Percentiles rank a stretch among this genome's conserved stretches.
phyloP scores from a whole-genome alignment of 768 basidiomycete species.

The Agaricus blazei region DNA sequence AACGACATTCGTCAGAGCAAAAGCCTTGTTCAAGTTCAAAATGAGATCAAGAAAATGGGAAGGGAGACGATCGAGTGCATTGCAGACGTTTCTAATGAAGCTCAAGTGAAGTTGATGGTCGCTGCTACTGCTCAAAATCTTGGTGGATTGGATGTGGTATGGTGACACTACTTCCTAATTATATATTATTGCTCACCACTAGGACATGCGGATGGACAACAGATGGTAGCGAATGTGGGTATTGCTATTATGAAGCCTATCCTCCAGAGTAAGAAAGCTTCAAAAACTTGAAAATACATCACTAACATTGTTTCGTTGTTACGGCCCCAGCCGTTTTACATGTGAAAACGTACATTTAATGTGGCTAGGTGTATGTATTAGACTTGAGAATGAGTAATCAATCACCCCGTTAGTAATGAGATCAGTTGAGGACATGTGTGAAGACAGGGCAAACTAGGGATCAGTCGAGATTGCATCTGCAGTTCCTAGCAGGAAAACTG shows the following conservation, averaged over 20 bases:
- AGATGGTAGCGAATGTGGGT: constrained; percentile 10
- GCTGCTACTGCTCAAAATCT: constrained; percentile 11
- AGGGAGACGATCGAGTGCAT: constrained; percentile 5
- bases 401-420: too few species aligned
- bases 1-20: constrained; percentile 26
- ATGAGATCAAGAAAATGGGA: constrained; percentile 12
- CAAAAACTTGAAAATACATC: too few species aligned
- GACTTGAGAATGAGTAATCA: too few species aligned
- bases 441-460: too few species aligned
- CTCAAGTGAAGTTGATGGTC: constrained; percentile 15
- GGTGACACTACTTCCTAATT: not conserved
- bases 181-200: not conserved
- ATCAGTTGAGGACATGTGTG: too few species aligned
- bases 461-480: too few species aligned
- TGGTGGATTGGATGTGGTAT: constrained; percentile 18
- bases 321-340: too few species aligned
- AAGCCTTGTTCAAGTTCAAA: constrained; percentile 8
- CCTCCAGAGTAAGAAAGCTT: not conserved
- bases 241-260: not conserved
- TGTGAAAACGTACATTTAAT: too few species aligned
- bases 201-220: not conserved
- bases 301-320: too few species aligned
- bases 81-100: constrained; percentile 15
- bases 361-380: too few species aligned
- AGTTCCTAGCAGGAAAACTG: too few species aligned